A percentile compares a stretch with the other conserved stretches of the same genome.
phyloP scores from a whole-genome alignment of 495 filamentous ascomycete species.

The Aspergillus sclerotiicarbonarius region DNA sequence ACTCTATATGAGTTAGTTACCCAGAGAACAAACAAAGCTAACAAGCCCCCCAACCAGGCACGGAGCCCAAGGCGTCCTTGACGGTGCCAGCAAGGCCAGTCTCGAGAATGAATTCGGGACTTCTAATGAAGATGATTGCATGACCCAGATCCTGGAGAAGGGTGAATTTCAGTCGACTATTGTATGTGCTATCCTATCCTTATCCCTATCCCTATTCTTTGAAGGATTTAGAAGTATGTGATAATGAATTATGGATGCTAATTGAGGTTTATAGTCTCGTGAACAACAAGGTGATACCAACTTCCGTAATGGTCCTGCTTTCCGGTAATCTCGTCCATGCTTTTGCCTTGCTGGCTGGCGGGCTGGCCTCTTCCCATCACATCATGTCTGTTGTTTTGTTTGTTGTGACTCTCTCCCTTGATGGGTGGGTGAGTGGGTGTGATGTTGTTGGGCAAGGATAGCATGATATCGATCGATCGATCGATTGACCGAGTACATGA shows the following conservation, averaged over 20 bases:
- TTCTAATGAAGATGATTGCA: constrained; percentile 67
- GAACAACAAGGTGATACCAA: constrained; percentile 37
- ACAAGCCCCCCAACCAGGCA: constrained; percentile 53
- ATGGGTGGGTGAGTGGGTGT: no score
- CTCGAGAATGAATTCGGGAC: constrained; percentile 91
- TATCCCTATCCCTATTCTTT: no score
- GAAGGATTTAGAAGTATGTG: not conserved
- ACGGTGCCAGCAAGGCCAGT: constrained; percentile 66
- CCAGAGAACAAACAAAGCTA: not conserved
- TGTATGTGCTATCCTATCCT: constrained; percentile 48
- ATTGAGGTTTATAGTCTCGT: constrained; percentile 20
- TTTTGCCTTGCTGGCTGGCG: constrained; percentile 3
- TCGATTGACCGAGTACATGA: no score
- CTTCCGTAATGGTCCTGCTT: constrained; percentile 26
- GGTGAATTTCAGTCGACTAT: constrained; percentile 65
- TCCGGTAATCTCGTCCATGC: constrained; percentile 3
- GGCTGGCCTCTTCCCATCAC: not conserved
- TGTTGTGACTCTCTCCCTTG: not conserved
- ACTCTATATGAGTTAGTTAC: not conserved
- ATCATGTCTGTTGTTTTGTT: not conserved
- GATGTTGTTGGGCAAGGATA: not conserved
- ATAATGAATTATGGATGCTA: constrained; percentile 4
- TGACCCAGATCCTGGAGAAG: constrained; percentile 74
- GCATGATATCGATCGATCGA: no score
- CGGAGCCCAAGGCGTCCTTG: constrained; percentile 76